Percentiles rank a stretch among this genome's conserved stretches.
These are phyloP conservation scores for Hyphopichia burtonii DNA, from an alignment of 1,139 yeast species.

Conservation along the genomic window DNA sequence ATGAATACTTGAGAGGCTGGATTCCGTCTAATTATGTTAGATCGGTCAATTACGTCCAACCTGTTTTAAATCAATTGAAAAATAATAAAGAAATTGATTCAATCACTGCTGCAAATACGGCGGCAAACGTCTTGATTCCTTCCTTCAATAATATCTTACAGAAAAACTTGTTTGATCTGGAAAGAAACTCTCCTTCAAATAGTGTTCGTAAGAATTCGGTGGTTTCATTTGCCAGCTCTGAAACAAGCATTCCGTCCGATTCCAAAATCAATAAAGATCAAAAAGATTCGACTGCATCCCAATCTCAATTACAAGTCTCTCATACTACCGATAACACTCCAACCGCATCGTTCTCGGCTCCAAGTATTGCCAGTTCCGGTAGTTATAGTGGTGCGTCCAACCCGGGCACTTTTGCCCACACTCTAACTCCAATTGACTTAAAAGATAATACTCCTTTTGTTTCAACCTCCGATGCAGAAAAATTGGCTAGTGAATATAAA, in stretches of 20 bases:
- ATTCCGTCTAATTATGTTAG: conserved; percentile 64
- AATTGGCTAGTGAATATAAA: conserved; percentile 30
- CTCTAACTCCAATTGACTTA: conserved; percentile 5
- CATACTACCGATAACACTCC: neutral
- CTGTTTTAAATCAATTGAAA: conserved; percentile 39
- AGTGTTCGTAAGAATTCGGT: conserved; percentile 46
- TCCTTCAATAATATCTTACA: conserved; percentile 42
- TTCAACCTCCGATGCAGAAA: conserved; percentile 40
- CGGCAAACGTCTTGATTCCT: conserved; percentile 49
- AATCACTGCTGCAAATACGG: conserved; percentile 50
- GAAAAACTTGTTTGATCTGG: conserved; percentile 33
- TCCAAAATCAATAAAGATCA: conserved; percentile 2
- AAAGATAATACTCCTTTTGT: conserved; percentile 12
- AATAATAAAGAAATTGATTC: conserved; percentile 44
- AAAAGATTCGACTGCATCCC: conserved; percentile 2
- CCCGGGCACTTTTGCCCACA: neutral
- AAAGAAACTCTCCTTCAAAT: conserved; percentile 29
- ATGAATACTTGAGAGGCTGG: conserved; percentile 65
- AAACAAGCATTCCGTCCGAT: conserved; percentile 24
- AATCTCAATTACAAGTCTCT: neutral
- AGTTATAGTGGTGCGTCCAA: neutral
- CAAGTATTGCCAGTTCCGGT: conserved; percentile 3
- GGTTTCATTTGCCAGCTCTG: conserved; percentile 49
- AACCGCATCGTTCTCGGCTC: conserved; percentile 8
- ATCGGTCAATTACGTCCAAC: conserved; percentile 48